phyloP scores from a whole-genome alignment of 768 basidiomycete species.

The Lentinula guzmanii region DNA sequence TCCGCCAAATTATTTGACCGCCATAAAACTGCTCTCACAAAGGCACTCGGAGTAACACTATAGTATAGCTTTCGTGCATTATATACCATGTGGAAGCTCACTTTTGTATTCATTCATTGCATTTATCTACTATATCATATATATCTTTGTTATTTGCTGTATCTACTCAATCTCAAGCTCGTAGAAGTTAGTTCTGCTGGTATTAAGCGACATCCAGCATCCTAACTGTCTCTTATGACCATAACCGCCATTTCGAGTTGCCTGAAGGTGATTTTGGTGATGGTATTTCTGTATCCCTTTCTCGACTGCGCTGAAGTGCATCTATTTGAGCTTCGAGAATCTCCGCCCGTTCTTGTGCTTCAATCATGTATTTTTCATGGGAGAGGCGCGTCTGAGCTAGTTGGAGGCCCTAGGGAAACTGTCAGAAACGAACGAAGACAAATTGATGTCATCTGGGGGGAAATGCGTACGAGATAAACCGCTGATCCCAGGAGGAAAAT shows the following conservation, averaged over 20 bases:
- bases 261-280: not conserved
- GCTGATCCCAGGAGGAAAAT: slow-evolving; percentile 74
- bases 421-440: not conserved
- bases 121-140: not conserved
- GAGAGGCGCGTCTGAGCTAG: slow-evolving; percentile 55
- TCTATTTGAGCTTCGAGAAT: slow-evolving; percentile 58
- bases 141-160: not conserved
- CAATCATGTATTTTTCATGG: slow-evolving; percentile 66
- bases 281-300: slow-evolving; percentile 7
- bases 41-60: slow-evolving; percentile 27
- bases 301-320: slow-evolving; percentile 26
- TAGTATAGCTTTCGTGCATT: not conserved
- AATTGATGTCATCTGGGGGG: not conserved
- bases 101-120: not conserved
- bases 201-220: not conserved
- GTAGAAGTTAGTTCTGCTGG: not conserved
- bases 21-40: slow-evolving; percentile 57
- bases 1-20: slow-evolving; percentile 71
- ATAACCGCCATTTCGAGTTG: slow-evolving; percentile 6
- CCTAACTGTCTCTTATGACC: not conserved
- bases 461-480: slow-evolving; percentile 57
- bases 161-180: not conserved
- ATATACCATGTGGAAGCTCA: not conserved
- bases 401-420: slow-evolving; percentile 50
- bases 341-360: slow-evolving; percentile 47